These are phyloP conservation scores for Fraxinus cuspidata DNA, from an alignment of 257 asterid genomes.

Conservation along the genomic window DNA sequence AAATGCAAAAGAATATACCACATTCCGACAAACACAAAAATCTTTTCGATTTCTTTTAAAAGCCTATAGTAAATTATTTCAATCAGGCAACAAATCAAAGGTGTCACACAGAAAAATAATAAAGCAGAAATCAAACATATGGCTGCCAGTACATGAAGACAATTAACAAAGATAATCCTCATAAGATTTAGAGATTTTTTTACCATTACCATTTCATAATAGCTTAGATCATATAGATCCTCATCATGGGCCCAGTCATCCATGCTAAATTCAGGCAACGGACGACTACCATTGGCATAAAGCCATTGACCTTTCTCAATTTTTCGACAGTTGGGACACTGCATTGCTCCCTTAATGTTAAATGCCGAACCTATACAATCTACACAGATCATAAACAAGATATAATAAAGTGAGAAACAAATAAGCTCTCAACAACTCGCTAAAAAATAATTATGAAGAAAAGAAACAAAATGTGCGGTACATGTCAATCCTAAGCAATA, in stretches of 20 bases:
- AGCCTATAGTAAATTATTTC: background rate
- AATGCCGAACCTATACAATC: constrained; percentile 99
- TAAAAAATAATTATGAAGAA: background rate
- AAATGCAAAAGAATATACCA: background rate
- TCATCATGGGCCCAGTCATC: constrained; percentile 96
- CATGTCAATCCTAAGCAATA: background rate
- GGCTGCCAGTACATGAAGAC: background rate
- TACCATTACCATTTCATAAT: constrained; percentile 76
- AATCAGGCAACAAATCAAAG: background rate
- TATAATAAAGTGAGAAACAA: constrained; percentile 21
- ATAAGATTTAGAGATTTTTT: background rate
- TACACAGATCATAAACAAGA: constrained; percentile 37
- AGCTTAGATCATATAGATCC: constrained; percentile 80
- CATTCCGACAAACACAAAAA: background rate
- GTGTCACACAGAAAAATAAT: background rate
- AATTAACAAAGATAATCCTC: constrained; percentile 2
- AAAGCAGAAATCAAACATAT: constrained; percentile 2
- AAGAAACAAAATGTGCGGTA: background rate
- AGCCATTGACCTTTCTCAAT: constrained; percentile 98
- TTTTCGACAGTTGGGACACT: constrained; percentile 98
- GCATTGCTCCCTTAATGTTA: constrained; percentile 93
- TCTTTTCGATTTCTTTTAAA: background rate
- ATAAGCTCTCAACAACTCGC: background rate
- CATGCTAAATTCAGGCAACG: constrained; percentile 78
- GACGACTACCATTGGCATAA: constrained; percentile 81